These are phyloP conservation scores for Multifurca ochricompacta DNA, from an alignment of 768 basidiomycete species.

Conservation along the genomic window DNA sequence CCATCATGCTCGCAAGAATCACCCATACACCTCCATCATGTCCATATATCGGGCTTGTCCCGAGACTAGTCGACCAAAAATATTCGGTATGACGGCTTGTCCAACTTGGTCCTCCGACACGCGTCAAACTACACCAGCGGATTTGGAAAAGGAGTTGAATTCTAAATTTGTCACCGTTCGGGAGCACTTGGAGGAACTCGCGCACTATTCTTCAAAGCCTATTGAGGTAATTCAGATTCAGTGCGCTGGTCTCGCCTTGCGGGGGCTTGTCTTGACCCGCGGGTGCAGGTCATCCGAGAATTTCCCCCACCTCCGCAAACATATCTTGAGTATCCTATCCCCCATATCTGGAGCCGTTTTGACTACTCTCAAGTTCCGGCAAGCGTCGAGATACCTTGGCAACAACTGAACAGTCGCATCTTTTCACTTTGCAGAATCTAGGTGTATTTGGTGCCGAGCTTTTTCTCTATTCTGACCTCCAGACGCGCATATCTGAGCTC, in stretches of 20 bases:
- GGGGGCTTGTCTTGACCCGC: background rate
- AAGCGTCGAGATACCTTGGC: constrained; percentile 44
- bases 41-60: constrained; percentile 44
- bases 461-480: constrained; percentile 57
- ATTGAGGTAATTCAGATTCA: constrained; percentile 43
- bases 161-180: constrained; percentile 70
- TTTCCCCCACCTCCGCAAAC: constrained; percentile 34
- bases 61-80: constrained; percentile 49
- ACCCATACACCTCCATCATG: constrained; percentile 54
- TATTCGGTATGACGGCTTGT: constrained; percentile 93
- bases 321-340: constrained; percentile 48
- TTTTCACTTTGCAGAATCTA: constrained; percentile 50
- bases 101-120: constrained; percentile 78
- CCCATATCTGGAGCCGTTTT: constrained; percentile 48
- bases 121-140: constrained; percentile 50
- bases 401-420: constrained; percentile 53
- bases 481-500: constrained; percentile 39
- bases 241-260: background rate
- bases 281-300: constrained; percentile 10
- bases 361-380: constrained; percentile 30
- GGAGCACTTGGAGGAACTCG: constrained; percentile 59
- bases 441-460: constrained; percentile 72
- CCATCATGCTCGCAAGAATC: constrained; percentile 49
- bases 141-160: constrained; percentile 63
- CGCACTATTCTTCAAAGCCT: constrained; percentile 53